These are phyloP conservation scores for Aplosporella prunicola DNA, from an alignment of 2,329 filamentous ascomycete species.

Conservation along the genomic window DNA sequence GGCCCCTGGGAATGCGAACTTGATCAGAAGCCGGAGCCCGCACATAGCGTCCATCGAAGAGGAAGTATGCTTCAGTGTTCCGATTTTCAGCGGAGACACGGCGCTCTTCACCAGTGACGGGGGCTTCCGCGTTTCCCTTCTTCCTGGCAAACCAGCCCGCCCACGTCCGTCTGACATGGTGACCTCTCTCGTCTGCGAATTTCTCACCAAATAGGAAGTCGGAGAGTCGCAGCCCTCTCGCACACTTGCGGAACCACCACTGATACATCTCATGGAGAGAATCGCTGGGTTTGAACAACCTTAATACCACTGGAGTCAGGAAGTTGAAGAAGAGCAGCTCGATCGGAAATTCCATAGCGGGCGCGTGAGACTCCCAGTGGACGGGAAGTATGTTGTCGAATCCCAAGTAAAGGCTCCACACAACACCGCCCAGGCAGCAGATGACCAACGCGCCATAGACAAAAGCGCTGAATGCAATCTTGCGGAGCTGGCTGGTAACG, in stretches of 20 bases:
- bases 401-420: conserved; percentile 72
- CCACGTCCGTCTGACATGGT: conserved; percentile 53
- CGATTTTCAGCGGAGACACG: conserved; percentile 26
- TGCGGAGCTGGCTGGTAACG: conserved; percentile 83
- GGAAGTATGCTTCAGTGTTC: conserved; percentile 41
- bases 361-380: conserved; percentile 86
- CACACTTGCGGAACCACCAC: conserved; percentile 93
- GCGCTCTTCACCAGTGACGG: conserved; percentile 26
- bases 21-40: conserved; percentile 91
- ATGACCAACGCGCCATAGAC: conserved; percentile 92
- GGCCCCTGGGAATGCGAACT: conserved; percentile 82
- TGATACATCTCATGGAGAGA: conserved; percentile 76
- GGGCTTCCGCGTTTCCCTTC: conserved; percentile 29
- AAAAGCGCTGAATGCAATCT: conserved; percentile 91
- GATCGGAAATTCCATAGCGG: conserved; percentile 86
- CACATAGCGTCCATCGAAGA: conserved; percentile 71
- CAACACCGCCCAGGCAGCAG: conserved; percentile 85
- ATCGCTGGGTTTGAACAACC: conserved; percentile 75
- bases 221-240: conserved; percentile 67
- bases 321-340: conserved; percentile 97
- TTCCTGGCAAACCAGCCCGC: conserved; percentile 41
- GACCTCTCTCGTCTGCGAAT: conserved; percentile 70
- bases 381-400: conserved; percentile 72
- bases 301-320: conserved; percentile 78
- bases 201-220: conserved; percentile 90